A percentile compares a stretch with the other conserved stretches of the same genome.
Evolutionary conservation across 305 asterid species (phyloP).

Genomic region (Solanum aculeatissimum): DNA sequence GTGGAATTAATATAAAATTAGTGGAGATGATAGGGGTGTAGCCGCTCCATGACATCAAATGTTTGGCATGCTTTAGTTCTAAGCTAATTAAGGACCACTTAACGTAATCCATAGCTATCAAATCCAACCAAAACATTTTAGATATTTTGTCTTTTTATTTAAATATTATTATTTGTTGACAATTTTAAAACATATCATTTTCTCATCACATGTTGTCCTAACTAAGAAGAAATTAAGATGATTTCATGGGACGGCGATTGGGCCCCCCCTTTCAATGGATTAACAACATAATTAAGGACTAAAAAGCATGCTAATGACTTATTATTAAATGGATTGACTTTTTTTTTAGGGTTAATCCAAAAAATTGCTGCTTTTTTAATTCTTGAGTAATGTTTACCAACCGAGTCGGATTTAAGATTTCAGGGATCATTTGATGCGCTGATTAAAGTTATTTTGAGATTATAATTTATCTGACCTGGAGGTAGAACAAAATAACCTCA

Average conservation of each 20-base stretch:
- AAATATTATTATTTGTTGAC: neutral
- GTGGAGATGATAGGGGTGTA: neutral
- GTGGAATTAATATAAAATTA: neutral
- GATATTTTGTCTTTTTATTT: constrained; percentile 3
- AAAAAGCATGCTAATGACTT: constrained; percentile 8
- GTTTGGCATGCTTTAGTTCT: constrained; percentile 5
- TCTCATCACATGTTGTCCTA: constrained; percentile 6
- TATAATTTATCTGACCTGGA: neutral
- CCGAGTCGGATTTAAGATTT: neutral
- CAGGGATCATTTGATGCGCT: neutral
- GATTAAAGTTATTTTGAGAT: neutral
- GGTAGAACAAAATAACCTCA: neutral
- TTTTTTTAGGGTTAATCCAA: neutral
- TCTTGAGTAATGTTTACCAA: neutral
- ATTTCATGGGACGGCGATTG: constrained; percentile 27
- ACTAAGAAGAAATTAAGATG: neutral
- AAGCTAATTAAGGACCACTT: constrained; percentile 3
- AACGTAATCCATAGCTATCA: neutral
- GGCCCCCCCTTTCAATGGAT: neutral
- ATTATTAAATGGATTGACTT: neutral
- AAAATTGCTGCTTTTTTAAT: neutral
- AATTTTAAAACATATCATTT: constrained; percentile 3
- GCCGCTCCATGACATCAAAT: constrained; percentile 12
- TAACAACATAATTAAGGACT: neutral
- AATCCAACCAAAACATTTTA: neutral